Evolutionary conservation across 495 filamentous ascomycete genomes (phyloP).

Genomic region (Bombardia bombarda): DNA sequence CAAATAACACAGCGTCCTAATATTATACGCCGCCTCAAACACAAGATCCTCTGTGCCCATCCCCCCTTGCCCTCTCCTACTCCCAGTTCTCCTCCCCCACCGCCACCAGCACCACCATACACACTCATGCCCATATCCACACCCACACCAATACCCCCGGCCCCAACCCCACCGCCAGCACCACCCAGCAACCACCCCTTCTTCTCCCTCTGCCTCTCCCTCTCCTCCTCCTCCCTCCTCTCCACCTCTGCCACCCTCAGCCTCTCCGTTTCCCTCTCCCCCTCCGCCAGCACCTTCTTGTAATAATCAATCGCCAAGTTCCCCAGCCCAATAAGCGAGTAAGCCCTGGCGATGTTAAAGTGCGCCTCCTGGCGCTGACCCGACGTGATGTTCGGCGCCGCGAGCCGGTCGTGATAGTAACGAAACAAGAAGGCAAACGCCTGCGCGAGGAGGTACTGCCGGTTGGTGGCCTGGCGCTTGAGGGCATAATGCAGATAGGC

Average conservation of each 20-base stretch:
- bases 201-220: no score
- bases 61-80: not conserved
- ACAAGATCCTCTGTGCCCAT: slow-evolving; percentile 51
- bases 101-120: no score
- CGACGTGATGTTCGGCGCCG: slow-evolving; percentile 1
- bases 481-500: slow-evolving; percentile 78
- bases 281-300: slow-evolving; percentile 30
- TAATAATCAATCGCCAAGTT: slow-evolving; percentile 77
- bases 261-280: no score
- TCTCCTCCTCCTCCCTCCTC: no score
- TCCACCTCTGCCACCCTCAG: no score
- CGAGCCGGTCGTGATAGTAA: slow-evolving; percentile 55
- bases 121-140: no score
- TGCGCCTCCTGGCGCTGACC: slow-evolving; percentile 71
- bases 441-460: slow-evolving; percentile 78
- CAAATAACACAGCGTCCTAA: slow-evolving; percentile 44
- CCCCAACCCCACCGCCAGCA: no score
- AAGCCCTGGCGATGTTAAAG: slow-evolving; percentile 78
- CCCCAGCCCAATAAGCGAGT: slow-evolving; percentile 69
- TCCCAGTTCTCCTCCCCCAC: not conserved
- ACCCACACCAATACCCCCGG: no score
- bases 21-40: slow-evolving; percentile 66
- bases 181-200: no score
- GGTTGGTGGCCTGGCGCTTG: slow-evolving; percentile 81
- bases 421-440: slow-evolving; percentile 71